phyloP scores from a whole-genome alignment of 768 basidiomycete genomes.

The Suillus weaverae region DNA sequence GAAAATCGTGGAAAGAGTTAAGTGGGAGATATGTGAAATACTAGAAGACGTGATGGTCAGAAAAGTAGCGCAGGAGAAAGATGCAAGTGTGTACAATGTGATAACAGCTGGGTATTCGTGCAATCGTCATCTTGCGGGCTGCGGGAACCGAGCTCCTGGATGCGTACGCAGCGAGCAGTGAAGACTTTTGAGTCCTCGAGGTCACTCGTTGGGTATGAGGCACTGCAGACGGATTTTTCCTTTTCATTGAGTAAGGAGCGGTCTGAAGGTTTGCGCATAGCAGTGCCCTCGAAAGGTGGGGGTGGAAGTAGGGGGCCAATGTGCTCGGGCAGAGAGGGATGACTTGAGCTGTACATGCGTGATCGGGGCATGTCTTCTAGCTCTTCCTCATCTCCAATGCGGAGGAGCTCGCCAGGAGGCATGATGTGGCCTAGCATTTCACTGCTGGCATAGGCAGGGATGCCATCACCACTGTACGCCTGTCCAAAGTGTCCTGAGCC shows the following conservation, averaged over 20 bases:
- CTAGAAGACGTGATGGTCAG: too few species aligned
- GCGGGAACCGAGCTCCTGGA: conserved; percentile 33
- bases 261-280: conserved; percentile 19
- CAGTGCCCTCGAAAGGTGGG: conserved; percentile 36
- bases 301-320: conserved; percentile 40
- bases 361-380: conserved; percentile 20
- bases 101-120: conserved; percentile 3
- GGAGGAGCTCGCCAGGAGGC: conserved; percentile 35
- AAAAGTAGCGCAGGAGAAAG: too few species aligned
- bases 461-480: conserved; percentile 27
- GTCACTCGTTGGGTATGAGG: conserved; percentile 35
- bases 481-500: conserved; percentile 34
- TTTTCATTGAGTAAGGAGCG: conserved; percentile 29
- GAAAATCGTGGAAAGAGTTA: too few species aligned
- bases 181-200: conserved; percentile 33
- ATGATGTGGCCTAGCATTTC: conserved; percentile 37
- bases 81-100: too few species aligned
- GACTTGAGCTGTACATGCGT: conserved; percentile 29
- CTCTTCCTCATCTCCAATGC: conserved; percentile 36
- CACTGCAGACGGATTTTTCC: conserved; percentile 33
- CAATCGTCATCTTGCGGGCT: conserved; percentile 23
- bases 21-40: too few species aligned
- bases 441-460: conserved; percentile 29
- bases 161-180: conserved; percentile 40
- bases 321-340: conserved; percentile 27